Evolutionary conservation across 371 early-diverging fungal species (phyloP).

Genomic region (Blakeslea trispora): DNA sequence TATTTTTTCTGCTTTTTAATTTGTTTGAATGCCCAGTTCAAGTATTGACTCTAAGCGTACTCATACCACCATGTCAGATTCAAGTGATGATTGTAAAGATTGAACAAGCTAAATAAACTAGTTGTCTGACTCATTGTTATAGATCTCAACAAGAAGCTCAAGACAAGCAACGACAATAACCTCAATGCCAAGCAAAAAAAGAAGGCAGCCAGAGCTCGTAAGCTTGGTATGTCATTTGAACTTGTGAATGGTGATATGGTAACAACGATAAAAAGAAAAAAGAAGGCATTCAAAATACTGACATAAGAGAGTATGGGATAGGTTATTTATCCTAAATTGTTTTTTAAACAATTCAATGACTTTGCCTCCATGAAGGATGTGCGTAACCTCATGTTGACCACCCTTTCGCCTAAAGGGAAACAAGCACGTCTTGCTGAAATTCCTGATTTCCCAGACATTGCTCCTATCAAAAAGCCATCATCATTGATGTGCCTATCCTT

Average conservation of each 20-base stretch:
- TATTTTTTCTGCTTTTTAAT: too few relatives aligned
- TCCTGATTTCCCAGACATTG: slow-evolving; percentile 21
- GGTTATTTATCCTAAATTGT: slow-evolving; percentile 25
- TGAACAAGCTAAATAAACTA: too few relatives aligned
- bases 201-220: slow-evolving; percentile 21
- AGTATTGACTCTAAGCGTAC: too few relatives aligned
- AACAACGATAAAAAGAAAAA: neutral
- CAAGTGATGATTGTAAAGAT: too few relatives aligned
- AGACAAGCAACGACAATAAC: neutral
- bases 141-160: slow-evolving; percentile 9
- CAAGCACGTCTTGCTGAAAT: slow-evolving; percentile 21
- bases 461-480: slow-evolving; percentile 19
- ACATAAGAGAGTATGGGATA: neutral
- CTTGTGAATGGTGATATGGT: slow-evolving; percentile 18
- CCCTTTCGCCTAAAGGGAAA: slow-evolving; percentile 16
- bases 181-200: slow-evolving; percentile 25
- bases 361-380: slow-evolving; percentile 28
- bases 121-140: too few relatives aligned
- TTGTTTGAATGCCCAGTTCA: too few relatives aligned
- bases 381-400: slow-evolving; percentile 20
- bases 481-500: slow-evolving; percentile 28
- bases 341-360: slow-evolving; percentile 20
- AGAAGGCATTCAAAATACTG: neutral
- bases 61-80: too few relatives aligned
- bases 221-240: slow-evolving; percentile 17